phyloP scores from a whole-genome alignment of 371 early-diverging fungal genomes.

The Zopfochytrium polystomum region DNA sequence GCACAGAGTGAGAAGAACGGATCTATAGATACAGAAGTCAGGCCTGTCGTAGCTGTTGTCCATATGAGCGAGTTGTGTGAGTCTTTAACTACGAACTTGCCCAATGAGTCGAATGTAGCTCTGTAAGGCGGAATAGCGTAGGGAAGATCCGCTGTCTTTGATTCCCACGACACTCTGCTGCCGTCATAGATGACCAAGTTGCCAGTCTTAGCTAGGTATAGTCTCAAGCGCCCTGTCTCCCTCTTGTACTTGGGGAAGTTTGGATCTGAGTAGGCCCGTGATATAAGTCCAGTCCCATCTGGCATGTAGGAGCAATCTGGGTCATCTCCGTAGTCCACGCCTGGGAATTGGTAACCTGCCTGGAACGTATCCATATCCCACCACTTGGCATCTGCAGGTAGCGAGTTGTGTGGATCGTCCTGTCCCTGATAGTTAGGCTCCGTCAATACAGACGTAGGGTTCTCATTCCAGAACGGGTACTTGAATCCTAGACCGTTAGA shows the following conservation, averaged over 20 bases:
- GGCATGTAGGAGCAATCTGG: too few relatives aligned
- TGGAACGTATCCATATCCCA: background rate
- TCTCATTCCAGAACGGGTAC: conserved; percentile 1
- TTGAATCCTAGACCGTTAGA: conserved; percentile 6
- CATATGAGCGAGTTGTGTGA: background rate
- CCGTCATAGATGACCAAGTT: conserved; percentile 10
- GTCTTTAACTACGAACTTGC: conserved; percentile 4
- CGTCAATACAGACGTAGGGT: background rate
- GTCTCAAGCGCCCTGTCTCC: background rate
- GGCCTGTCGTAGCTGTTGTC: background rate
- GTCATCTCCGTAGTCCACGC: too few relatives aligned
- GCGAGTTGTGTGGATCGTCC: conserved; percentile 1
- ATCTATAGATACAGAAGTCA: background rate
- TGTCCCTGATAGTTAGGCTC: background rate
- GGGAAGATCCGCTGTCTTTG: conserved; percentile 5
- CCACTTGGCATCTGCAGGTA: too few relatives aligned
- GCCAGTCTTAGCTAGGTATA: background rate
- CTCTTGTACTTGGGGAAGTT: too few relatives aligned
- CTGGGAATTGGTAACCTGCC: too few relatives aligned
- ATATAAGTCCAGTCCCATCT: too few relatives aligned
- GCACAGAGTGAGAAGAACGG: background rate
- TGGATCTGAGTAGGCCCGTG: conserved; percentile 5
- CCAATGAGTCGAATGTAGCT: background rate
- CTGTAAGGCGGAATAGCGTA: conserved; percentile 4
- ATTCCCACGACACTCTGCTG: conserved; percentile 2